Evolutionary conservation across 2,329 filamentous ascomycete species (phyloP).

Genomic region (Elsinoe arachidis): DNA sequence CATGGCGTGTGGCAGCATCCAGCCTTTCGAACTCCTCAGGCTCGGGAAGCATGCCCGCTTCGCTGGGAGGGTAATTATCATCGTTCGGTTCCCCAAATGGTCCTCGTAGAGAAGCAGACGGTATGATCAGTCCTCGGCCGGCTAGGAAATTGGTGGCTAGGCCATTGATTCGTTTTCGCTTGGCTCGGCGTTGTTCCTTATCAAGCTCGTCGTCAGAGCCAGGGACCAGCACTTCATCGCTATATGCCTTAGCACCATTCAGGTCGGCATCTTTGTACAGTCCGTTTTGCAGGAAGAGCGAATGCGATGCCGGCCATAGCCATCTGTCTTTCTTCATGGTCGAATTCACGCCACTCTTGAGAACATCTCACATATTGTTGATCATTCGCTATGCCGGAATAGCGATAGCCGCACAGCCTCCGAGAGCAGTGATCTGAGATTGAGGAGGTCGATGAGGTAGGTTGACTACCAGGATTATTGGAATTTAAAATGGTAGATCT

Average conservation of each 20-base stretch:
- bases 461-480: conserved; percentile 26
- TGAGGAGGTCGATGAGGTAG: too few relatives aligned
- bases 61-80: conserved; percentile 11
- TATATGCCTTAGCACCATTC: conserved; percentile 25
- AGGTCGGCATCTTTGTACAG: conserved; percentile 8
- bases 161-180: conserved; percentile 49
- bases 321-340: conserved; percentile 11
- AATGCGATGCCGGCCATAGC: conserved; percentile 16
- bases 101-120: conserved; percentile 53
- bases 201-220: conserved; percentile 51
- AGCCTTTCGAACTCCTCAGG: not conserved
- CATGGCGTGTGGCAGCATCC: not conserved
- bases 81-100: conserved; percentile 41
- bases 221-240: conserved; percentile 36
- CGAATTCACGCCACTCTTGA: not conserved
- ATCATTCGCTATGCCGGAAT: too few relatives aligned
- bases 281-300: conserved; percentile 11
- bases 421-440: too few relatives aligned
- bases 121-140: conserved; percentile 48
- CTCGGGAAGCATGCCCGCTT: not conserved
- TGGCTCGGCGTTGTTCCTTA: conserved; percentile 39
- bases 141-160: conserved; percentile 51
- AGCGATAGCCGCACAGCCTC: too few relatives aligned
- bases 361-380: too few relatives aligned
- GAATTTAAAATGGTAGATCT: not conserved